Evolutionary conservation across 2,329 filamentous ascomycete species (phyloP), one percentile per base, ranked within the genome.

Genomic region (Penicillium corylophilum): DNA sequence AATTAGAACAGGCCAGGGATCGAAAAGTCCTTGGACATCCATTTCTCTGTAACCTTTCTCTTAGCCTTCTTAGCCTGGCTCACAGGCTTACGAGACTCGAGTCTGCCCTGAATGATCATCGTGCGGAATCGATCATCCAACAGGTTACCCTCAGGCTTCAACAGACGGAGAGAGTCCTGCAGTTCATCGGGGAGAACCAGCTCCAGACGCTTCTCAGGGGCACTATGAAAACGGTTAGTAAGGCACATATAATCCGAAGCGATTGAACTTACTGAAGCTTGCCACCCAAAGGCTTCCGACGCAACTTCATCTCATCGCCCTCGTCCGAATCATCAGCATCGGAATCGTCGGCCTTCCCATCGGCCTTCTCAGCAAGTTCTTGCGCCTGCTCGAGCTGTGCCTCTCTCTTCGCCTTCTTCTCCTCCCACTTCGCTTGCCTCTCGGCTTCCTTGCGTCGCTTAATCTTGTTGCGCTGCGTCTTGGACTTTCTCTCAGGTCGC

Each of bases 111-210:
- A 29, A 97, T 82, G 56, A 97, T 78, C 74, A 97, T 79, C 70
- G 84, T 97, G 56, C 94, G 81, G 77, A 96, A 97, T 45, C 94
- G 82, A 66, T 99, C 94, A 61, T 90, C 90, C 62, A 99, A 79
- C 35, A 96, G 77, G 68, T 96, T 97, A n/a, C 94, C 94, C 72
- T 99, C 94, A 0, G 94, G 94, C 73, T 93, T 95, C 59, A 96
- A 74, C 67, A 91, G 73, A 66, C 94, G 74, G 65, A 96, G 74
- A 44, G 90, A 86, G 66, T 96, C 83, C 72, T 96, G 81, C 65
- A 94, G 73, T 77, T 99, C 84, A 74, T 97, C 85, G 36, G 90
- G 82, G 55, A 96, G 72, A 55, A 96, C 80, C 63, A 96, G 71
- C 72, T 96, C 85, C 64, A 97, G 76, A 56, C 89, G 79, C 70